A percentile compares a stretch with the other conserved stretches of the same genome.
Conservation (phyloP, 192 early-diverging fungal species). For the Podila minutissima region DNA sequence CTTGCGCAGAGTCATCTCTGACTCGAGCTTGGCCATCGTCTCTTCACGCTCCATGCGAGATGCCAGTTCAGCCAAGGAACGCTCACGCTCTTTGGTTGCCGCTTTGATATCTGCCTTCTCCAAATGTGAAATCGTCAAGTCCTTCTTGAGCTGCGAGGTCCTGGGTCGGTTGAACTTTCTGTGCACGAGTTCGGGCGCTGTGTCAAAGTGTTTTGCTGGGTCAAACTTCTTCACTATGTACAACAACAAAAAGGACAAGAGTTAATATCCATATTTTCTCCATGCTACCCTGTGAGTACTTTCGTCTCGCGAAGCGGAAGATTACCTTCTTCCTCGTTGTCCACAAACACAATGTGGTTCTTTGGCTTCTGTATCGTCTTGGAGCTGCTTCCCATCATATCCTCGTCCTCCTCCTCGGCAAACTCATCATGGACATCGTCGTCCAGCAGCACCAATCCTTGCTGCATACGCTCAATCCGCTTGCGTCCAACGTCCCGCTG, state of each 20-base stretch:
- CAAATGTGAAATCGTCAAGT: constrained; percentile 45
- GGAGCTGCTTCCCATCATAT: constrained; percentile 12
- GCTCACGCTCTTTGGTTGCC: constrained; percentile 61
- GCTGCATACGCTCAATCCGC: constrained; percentile 83
- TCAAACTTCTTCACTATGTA: constrained; percentile 74
- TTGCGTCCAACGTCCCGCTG: constrained; percentile 82
- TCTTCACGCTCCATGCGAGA: constrained; percentile 83
- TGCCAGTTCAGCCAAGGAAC: constrained; percentile 70
- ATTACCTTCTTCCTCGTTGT: constrained; percentile 68
- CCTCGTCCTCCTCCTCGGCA: constrained; percentile 48
- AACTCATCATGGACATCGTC: constrained; percentile 48
- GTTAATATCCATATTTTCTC: too few relatives aligned
- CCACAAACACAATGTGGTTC: constrained; percentile 83
- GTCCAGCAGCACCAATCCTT: constrained; percentile 73
- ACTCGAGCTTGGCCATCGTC: constrained; percentile 72
- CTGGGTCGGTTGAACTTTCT: constrained; percentile 87
- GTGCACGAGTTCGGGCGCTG: constrained; percentile 78
- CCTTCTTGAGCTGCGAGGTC: constrained; percentile 62
- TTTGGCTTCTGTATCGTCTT: constrained; percentile 54
- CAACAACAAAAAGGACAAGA: not conserved
- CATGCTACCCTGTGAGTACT: too few relatives aligned
- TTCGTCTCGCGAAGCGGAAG: too few relatives aligned
- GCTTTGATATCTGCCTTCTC: constrained; percentile 54
- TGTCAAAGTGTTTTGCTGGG: constrained; percentile 84
- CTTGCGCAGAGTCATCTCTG: constrained; percentile 83